Base-by-base conservation (phyloP, 2,329 filamentous ascomycete genomes). In the Cryoendolithus antarcticus region DNA sequence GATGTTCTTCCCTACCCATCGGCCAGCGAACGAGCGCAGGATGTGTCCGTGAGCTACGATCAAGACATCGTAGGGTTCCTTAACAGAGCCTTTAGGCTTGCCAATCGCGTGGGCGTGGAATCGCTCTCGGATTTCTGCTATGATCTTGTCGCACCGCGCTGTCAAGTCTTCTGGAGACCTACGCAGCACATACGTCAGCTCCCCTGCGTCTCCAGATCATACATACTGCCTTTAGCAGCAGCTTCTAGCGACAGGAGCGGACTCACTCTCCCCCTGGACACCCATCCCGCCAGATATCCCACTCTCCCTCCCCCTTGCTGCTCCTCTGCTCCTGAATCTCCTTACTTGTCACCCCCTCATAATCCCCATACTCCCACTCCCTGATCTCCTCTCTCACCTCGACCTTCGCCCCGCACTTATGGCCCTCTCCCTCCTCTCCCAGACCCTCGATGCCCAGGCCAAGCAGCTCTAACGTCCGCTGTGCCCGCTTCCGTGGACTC, bases 31-130 rank as follows among this genome's bases (percentile, higher is more conserved):
- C 0, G 85, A 84, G 10, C 88, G 71, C 38, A 95, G 65, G 41
- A 94, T 89, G 63, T 94, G 88, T 0, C 88, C 88, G 57, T 95
- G 88, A 13, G 85, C 88, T 5, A 95, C 85, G 35, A 94, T 69
- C 15, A 89, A 60, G n/a, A 89, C 75, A 59, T 89, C 83, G 10
- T 74, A 65, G 19, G 65, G 74, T 39, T 54, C 45, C 3, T 38
- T 38, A 3, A 55, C 53, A 21, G 45, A 43, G 3, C 50, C 54
- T 10, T 61, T 64, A 9, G 63, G 55, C 49, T 72, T 69, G 6
- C 71, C 72, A 48, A 89, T 79, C 13, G 54, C 52, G 21, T 54
- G 51, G 2, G 46, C 45, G 40, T 68, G 65, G 39, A 57, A 67
- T 15, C 56, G 56, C 19, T 70, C 62, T 12, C 83, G 70, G 42